A percentile compares a stretch with the other conserved stretches of the same genome.
These are phyloP conservation scores for Seiridium unicorne DNA, from an alignment of 2,329 filamentous ascomycete species.

Conservation along the genomic window DNA sequence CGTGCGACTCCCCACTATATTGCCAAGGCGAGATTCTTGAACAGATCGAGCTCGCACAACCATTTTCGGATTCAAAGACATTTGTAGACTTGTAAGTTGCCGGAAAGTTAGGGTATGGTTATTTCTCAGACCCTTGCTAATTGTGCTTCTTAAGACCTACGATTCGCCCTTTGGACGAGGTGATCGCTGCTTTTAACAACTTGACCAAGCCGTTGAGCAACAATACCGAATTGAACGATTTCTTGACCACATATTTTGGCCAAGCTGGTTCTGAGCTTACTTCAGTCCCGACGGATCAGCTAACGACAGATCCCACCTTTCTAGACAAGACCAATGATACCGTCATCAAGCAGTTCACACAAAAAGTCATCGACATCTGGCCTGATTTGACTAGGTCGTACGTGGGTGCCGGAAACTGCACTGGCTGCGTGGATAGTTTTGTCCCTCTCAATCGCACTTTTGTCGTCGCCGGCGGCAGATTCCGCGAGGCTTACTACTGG, in stretches of 20 bases:
- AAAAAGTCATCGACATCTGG: conserved; percentile 68
- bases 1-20: conserved; percentile 67
- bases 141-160: conserved; percentile 50
- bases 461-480: conserved; percentile 69
- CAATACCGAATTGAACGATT: conserved; percentile 59
- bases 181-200: conserved; percentile 58
- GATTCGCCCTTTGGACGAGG: conserved; percentile 55
- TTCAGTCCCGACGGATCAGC: conserved; percentile 46
- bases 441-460: conserved; percentile 66
- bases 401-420: conserved; percentile 50
- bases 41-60: conserved; percentile 60
- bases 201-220: conserved; percentile 61
- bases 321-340: conserved; percentile 54
- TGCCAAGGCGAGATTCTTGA: conserved; percentile 64
- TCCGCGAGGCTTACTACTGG: conserved; percentile 71
- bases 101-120: not conserved
- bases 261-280: conserved; percentile 62
- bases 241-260: conserved; percentile 62
- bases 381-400: conserved; percentile 64
- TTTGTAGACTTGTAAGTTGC: conserved; percentile 64
- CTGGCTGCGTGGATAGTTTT: conserved; percentile 62
- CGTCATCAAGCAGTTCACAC: conserved; percentile 58
- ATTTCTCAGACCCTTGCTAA: not conserved
- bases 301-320: conserved; percentile 58
- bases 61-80: conserved; percentile 68